A percentile compares a stretch with the other conserved stretches of the same genome.
Conservation (phyloP, 176 grass and related monocot species). For the Olyra latifolia region DNA sequence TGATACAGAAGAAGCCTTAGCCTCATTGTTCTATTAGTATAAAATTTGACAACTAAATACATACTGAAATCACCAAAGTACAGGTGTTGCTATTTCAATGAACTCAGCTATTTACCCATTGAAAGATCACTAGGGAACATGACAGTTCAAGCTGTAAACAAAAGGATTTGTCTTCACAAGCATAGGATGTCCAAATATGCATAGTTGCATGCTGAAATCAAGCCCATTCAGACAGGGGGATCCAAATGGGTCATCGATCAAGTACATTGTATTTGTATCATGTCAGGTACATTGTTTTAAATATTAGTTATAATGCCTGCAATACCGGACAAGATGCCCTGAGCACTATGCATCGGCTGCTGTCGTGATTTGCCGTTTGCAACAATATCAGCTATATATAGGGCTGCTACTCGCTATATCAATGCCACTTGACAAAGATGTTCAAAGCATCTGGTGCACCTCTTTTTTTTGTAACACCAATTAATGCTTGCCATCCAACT, state of each 20-base stretch:
- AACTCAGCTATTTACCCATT: background rate
- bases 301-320: too few relatives aligned
- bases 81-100: background rate
- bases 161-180: background rate
- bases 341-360: too few relatives aligned
- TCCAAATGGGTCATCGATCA: background rate
- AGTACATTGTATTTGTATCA: too few relatives aligned
- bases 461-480: too few relatives aligned
- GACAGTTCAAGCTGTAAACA: background rate
- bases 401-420: too few relatives aligned
- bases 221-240: background rate
- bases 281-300: too few relatives aligned
- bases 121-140: background rate
- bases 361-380: too few relatives aligned
- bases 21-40: background rate
- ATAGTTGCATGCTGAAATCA: constrained; percentile 12
- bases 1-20: background rate
- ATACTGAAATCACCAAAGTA: background rate
- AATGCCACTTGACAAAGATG: too few relatives aligned
- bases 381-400: too few relatives aligned
- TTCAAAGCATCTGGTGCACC: too few relatives aligned
- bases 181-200: background rate
- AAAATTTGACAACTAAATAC: constrained; percentile 17
- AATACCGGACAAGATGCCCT: too few relatives aligned
- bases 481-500: too few relatives aligned